Evolutionary conservation across 2,329 filamentous ascomycete species (phyloP).

Genomic region (Colletotrichum ledebouriae): DNA sequence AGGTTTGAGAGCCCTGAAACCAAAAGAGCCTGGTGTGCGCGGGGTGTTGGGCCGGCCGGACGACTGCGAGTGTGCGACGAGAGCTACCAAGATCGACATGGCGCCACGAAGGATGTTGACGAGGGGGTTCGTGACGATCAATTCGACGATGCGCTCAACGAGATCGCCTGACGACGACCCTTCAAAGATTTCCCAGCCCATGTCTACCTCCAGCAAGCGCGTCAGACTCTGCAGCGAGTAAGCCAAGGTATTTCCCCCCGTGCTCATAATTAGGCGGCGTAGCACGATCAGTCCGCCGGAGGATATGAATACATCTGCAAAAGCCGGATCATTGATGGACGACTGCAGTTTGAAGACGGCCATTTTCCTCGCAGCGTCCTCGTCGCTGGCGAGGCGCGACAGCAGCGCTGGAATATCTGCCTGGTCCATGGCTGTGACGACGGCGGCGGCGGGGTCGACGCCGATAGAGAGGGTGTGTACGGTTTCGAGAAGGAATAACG

Average conservation of each 20-base stretch:
- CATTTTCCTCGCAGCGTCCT: slow-evolving; percentile 97
- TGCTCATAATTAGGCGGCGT: slow-evolving; percentile 84
- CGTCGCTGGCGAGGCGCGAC: slow-evolving; percentile 74
- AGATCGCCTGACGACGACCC: slow-evolving; percentile 73
- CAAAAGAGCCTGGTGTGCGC: slow-evolving; percentile 74
- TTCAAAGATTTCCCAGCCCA: slow-evolving; percentile 94
- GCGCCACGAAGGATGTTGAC: slow-evolving; percentile 97
- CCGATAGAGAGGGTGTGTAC: slow-evolving; percentile 7
- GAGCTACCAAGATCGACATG: slow-evolving; percentile 95
- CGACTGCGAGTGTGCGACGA: slow-evolving; percentile 87
- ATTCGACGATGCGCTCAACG: slow-evolving; percentile 83
- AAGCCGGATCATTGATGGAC: slow-evolving; percentile 94
- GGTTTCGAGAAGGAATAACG: slow-evolving; percentile 13
- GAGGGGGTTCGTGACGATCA: slow-evolving; percentile 94
- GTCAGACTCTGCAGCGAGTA: slow-evolving; percentile 93
- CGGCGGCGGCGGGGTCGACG: slow-evolving; percentile 29
- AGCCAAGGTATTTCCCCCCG: slow-evolving; percentile 93
- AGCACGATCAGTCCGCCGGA: slow-evolving; percentile 87
- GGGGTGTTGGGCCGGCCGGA: slow-evolving; percentile 53
- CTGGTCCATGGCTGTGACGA: slow-evolving; percentile 67
- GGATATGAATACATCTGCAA: slow-evolving; percentile 95
- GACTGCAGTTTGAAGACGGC: slow-evolving; percentile 98
- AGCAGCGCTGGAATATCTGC: slow-evolving; percentile 76
- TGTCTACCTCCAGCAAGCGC: slow-evolving; percentile 92
- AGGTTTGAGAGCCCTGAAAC: slow-evolving; percentile 92